Conservation (phyloP, 2,329 filamentous ascomycete species). For the Escovopsis sp. region DNA sequence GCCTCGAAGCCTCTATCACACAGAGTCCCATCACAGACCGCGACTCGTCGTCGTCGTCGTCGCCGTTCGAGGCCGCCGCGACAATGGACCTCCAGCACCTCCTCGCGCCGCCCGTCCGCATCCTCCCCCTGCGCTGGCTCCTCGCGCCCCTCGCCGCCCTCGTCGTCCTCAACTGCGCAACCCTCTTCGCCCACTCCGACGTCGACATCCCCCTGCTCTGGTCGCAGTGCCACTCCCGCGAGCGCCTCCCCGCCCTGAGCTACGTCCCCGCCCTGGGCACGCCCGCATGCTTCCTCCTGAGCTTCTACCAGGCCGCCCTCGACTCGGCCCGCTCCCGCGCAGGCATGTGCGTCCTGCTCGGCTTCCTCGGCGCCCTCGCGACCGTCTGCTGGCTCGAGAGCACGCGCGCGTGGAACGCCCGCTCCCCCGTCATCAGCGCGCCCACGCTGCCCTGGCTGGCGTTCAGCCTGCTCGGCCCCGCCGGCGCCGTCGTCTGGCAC, state of each 20-base stretch:
- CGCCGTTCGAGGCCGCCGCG: slow-evolving; percentile 7
- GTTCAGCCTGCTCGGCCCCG: slow-evolving; percentile 28
- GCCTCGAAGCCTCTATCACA: slow-evolving; percentile 5
- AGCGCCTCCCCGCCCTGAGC: slow-evolving; percentile 29
- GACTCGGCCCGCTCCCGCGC: slow-evolving; percentile 25
- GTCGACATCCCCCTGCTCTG: slow-evolving; percentile 37
- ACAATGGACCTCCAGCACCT: slow-evolving; percentile 2
- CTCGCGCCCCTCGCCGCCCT: slow-evolving; percentile 34
- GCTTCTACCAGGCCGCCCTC: slow-evolving; percentile 32
- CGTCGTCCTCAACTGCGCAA: slow-evolving; percentile 24
- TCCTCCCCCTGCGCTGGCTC: slow-evolving; percentile 37
- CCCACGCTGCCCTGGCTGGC: slow-evolving; percentile 30
- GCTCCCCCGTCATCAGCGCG: slow-evolving; percentile 21
- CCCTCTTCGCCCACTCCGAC: slow-evolving; percentile 32
- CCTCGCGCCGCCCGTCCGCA: slow-evolving; percentile 30
- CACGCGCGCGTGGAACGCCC: slow-evolving; percentile 27
- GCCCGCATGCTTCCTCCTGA: slow-evolving; percentile 34
- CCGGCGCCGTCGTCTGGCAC: slow-evolving; percentile 36
- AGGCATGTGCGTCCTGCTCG: slow-evolving; percentile 27
- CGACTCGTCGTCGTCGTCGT: slow-evolving; percentile 1
- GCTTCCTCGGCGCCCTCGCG: slow-evolving; percentile 31
- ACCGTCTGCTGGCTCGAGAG: slow-evolving; percentile 36
- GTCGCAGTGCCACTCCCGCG: slow-evolving; percentile 36
- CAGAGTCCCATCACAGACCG: background rate
- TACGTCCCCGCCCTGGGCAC: slow-evolving; percentile 30